Conservation (phyloP, 306 rosid genomes). For the Vigna nakashimae region DNA sequence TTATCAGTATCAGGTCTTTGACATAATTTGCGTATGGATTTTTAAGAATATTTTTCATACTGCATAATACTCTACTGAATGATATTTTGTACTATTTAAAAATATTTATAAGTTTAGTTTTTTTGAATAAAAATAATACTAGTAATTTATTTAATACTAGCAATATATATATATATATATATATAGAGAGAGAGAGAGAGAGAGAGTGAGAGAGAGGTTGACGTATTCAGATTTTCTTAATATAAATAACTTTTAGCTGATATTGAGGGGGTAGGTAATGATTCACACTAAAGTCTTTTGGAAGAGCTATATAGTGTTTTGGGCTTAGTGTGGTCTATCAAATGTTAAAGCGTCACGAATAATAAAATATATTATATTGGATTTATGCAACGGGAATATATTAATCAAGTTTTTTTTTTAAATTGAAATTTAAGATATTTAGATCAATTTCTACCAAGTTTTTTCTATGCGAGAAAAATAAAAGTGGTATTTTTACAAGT, state of each 20-base stretch:
- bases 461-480: no score
- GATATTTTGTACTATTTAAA: no score
- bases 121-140: no score
- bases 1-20: no score
- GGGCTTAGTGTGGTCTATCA: conserved; percentile 10
- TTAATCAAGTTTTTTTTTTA: not conserved
- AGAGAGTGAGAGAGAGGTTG: not conserved
- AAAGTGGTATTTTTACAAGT: no score
- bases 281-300: conserved; percentile 30
- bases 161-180: not conserved
- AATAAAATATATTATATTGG: conserved; percentile 4
- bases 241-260: conserved; percentile 21
- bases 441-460: no score
- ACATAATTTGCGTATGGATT: no score
- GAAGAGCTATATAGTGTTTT: conserved; percentile 25
- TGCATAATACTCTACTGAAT: no score
- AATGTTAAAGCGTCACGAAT: conserved; percentile 21
- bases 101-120: no score
- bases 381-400: not conserved
- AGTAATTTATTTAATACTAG: no score
- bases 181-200: no score
- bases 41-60: no score
- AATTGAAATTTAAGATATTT: not conserved
- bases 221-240: conserved; percentile 9
- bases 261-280: conserved; percentile 26